Conservation (phyloP, 2,329 filamentous ascomycete genomes). For the Xylariaceae sp. region DNA sequence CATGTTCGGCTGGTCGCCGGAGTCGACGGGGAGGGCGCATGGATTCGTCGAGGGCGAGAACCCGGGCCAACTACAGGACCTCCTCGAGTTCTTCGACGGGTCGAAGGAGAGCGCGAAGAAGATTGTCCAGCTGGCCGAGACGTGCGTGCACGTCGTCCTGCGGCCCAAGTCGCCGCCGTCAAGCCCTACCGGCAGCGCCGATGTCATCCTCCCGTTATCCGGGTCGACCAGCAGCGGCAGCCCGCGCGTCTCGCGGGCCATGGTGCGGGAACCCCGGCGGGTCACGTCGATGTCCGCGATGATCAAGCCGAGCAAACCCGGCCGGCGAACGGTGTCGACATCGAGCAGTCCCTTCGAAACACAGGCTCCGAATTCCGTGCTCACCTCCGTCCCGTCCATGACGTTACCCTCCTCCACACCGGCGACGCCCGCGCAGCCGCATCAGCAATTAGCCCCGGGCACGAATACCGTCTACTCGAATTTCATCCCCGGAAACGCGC, state of each 20-base stretch:
- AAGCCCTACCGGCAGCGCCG: conserved; percentile 6
- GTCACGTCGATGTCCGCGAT: conserved; percentile 28
- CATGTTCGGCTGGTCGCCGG: conserved; percentile 57
- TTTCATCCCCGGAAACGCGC: conserved; percentile 9
- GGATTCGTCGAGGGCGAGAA: conserved; percentile 60
- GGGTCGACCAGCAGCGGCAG: conserved; percentile 2
- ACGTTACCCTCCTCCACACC: conserved; percentile 14
- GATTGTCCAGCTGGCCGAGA: conserved; percentile 53
- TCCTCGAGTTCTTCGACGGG: conserved; percentile 61
- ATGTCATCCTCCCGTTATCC: conserved; percentile 7
- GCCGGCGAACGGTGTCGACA: conserved; percentile 15
- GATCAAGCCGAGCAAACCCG: conserved; percentile 15
- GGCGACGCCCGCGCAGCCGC: neutral
- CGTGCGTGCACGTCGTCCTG: conserved; percentile 34
- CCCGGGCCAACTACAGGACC: conserved; percentile 59
- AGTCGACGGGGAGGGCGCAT: conserved; percentile 53
- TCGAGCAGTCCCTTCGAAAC: conserved; percentile 13
- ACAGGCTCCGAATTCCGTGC: conserved; percentile 5
- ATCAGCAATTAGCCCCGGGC: conserved; percentile 6
- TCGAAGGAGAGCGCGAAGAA: conserved; percentile 53
- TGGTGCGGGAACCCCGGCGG: conserved; percentile 23
- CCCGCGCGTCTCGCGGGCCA: conserved; percentile 5
- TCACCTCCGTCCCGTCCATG: conserved; percentile 15
- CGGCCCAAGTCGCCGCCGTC: conserved; percentile 27
- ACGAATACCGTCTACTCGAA: conserved; percentile 8